Evolutionary conservation across 352 stramenopile genomes (phyloP), one percentile per base, ranked within the genome.

Genomic region (Saprolegnia diclina): DNA sequence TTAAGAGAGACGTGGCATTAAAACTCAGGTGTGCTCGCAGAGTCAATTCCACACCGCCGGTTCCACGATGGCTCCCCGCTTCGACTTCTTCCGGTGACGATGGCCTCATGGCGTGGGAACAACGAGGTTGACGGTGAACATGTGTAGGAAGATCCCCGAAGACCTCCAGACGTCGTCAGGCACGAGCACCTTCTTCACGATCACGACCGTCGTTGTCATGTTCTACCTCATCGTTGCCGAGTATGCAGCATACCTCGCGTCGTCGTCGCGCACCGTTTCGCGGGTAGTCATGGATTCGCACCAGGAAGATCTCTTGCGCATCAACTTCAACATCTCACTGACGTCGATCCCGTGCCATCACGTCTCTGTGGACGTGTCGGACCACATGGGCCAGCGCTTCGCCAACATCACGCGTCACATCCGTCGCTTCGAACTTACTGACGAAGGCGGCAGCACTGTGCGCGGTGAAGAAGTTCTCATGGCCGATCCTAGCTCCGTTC

Each of bases 271-370:
- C 48, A 87, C 77, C 46, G 77, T 77, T 66, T 87, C 80, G 19
- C 81, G 77, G 22, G 80, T 93, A 21, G 71, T 79, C 45, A 77
- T 94, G 72, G 83, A 93, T 64, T 78, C 80, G 64, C 82, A 92
- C 67, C 80, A 90, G 71, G 85, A 94, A 67, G 83, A 92, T 71
- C 81, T 83, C 54, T 74, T 94, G 55, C 83, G 83, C 38, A 87
- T 94, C 50, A 92, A 92, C 67, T 94, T 94, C 64, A 94, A 94
- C 71, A 80, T 94, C 37, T 90, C 81, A 71, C 63, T 94, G 50
- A 76, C 89, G 56, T 78, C 83, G 19, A 76, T 94, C 56, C 84
- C 86, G 3, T 94, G 86, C 61, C 64, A 77, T 21, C 76, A 84
- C 65, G 82, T 83, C 29, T 92, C 83, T 67, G 80, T 92, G 55